These are phyloP conservation scores for Dictyostelium brefeldianum DNA, from an alignment of 78 protist species.

Conservation along the genomic window DNA sequence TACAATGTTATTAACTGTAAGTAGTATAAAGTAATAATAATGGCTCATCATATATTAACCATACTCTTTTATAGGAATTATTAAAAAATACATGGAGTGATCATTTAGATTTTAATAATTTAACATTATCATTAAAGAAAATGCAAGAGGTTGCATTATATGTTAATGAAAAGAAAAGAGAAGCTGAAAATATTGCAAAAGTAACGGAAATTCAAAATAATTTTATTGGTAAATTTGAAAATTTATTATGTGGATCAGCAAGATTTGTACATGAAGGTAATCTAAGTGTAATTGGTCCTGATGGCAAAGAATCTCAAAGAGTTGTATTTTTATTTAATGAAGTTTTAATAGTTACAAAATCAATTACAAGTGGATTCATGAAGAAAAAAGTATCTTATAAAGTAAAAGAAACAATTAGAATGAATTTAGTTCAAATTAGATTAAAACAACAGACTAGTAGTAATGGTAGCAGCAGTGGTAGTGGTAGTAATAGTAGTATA, in stretches of 20 bases:
- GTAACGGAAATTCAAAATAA: slow-evolving; percentile 77
- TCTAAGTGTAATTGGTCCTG: slow-evolving; percentile 37
- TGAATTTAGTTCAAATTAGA: slow-evolving; percentile 56
- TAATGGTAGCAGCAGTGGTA: neutral
- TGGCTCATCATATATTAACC: no score
- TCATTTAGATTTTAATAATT: slow-evolving; percentile 62
- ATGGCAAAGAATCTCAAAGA: slow-evolving; percentile 76
- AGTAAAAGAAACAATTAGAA: slow-evolving; percentile 71
- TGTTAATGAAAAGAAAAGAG: slow-evolving; percentile 80
- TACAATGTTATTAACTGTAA: slow-evolving; percentile 48
- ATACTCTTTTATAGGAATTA: slow-evolving; percentile 52
- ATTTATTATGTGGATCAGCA: slow-evolving; percentile 60
- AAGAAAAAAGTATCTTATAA: slow-evolving; percentile 46
- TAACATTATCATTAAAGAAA: slow-evolving; percentile 59
- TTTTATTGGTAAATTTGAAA: slow-evolving; percentile 80
- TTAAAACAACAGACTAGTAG: neutral
- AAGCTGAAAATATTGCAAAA: slow-evolving; percentile 79
- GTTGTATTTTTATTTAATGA: slow-evolving; percentile 62
- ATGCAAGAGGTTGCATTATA: slow-evolving; percentile 82
- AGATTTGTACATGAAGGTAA: slow-evolving; percentile 62
- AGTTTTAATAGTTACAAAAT: slow-evolving; percentile 64
- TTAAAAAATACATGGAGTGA: slow-evolving; percentile 76
- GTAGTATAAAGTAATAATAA: no score
- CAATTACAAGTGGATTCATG: slow-evolving; percentile 62
- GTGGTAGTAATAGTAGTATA: neutral